Conservation (phyloP, 2,329 filamentous ascomycete genomes). For the Epichloe brachyelytri region DNA sequence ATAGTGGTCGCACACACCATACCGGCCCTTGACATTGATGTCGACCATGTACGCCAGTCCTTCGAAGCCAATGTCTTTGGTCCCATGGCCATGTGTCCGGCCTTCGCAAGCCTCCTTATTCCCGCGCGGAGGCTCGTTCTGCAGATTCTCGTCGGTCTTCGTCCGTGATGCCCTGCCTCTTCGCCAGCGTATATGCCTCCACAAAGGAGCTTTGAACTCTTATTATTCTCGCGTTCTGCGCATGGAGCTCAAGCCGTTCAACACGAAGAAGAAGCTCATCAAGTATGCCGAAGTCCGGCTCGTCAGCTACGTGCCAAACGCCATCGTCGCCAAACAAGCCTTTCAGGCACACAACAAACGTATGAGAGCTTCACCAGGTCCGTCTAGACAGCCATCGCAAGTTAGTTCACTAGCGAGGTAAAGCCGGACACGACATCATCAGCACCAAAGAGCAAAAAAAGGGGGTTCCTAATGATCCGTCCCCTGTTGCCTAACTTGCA, state of each 20-base stretch:
- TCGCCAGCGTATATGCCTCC: constrained; percentile 41
- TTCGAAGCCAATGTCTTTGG: constrained; percentile 47
- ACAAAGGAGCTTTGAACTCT: constrained; percentile 38
- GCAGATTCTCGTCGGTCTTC: constrained; percentile 43
- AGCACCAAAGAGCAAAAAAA: too few species aligned
- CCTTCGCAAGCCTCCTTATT: constrained; percentile 37
- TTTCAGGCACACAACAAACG: too few species aligned
- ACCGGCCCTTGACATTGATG: constrained; percentile 37
- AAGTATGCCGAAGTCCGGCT: too few species aligned
- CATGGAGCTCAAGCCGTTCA: constrained; percentile 38
- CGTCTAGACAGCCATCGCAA: too few species aligned
- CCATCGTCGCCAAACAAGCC: too few species aligned
- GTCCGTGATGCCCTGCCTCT: constrained; percentile 37
- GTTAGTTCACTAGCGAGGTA: too few species aligned
- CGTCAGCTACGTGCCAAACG: too few species aligned
- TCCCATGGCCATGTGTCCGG: constrained; percentile 41
- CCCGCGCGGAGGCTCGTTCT: constrained; percentile 37
- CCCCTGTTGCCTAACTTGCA: too few species aligned
- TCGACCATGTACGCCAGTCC: constrained; percentile 38
- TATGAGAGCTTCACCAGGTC: too few species aligned
- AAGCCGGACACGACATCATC: too few species aligned
- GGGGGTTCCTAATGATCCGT: too few species aligned
- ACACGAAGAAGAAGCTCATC: constrained; percentile 5
- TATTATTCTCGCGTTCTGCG: constrained; percentile 43
- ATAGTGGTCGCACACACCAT: constrained; percentile 38